These are phyloP conservation scores for Rhododendron vialii DNA, from an alignment of 148 eudicot species.

Conservation along the genomic window DNA sequence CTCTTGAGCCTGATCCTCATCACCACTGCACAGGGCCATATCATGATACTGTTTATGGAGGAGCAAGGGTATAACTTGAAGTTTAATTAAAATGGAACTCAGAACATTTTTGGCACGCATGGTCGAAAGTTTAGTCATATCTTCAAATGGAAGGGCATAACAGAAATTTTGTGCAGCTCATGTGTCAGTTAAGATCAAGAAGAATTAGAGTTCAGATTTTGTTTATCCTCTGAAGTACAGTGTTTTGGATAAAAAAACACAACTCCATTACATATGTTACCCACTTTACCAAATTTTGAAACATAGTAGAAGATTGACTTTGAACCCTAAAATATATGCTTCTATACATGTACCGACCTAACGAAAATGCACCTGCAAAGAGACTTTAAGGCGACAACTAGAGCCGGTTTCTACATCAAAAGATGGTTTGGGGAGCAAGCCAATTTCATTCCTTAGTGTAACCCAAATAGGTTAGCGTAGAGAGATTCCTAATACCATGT, in stretches of 20 bases:
- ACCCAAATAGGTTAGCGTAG: background rate
- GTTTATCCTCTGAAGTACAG: background rate
- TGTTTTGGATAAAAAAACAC: background rate
- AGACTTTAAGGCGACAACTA: background rate
- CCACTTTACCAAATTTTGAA: background rate
- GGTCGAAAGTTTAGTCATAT: background rate
- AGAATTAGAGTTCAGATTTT: background rate
- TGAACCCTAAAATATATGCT: background rate
- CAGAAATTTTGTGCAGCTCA: background rate
- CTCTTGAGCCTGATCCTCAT: slow-evolving; percentile 99
- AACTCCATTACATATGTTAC: background rate
- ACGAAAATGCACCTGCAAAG: background rate
- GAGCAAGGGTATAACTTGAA: background rate
- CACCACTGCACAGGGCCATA: slow-evolving; percentile 63
- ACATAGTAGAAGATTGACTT: background rate
- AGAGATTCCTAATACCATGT: background rate
- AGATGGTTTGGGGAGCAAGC: background rate
- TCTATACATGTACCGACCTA: background rate
- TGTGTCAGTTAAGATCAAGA: background rate
- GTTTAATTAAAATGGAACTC: slow-evolving; percentile 4
- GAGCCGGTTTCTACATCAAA: background rate
- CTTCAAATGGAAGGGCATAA: background rate
- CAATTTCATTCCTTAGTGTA: background rate
- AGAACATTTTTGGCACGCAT: background rate
- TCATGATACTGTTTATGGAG: slow-evolving; percentile 4